Evolutionary conservation across 78 protist species (phyloP).

Genomic region (Dictyostelium firmibasis): DNA sequence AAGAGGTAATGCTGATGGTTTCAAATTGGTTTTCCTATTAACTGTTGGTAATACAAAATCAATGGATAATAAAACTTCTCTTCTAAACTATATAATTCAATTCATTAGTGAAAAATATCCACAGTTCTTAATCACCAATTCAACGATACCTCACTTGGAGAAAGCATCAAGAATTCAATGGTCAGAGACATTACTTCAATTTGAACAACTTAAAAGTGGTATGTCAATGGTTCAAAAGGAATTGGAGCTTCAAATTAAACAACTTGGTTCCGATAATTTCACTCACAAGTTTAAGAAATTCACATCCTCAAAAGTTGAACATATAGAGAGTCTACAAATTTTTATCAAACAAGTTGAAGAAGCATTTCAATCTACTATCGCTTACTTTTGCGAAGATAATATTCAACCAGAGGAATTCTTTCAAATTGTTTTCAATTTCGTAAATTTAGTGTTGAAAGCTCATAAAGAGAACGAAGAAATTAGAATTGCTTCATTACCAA

Average conservation of each 20-base stretch:
- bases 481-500: neutral
- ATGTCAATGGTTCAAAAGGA: constrained; percentile 40
- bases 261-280: constrained; percentile 42
- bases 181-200: constrained; percentile 20
- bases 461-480: constrained; percentile 36
- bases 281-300: constrained; percentile 3
- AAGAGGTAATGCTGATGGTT: constrained; percentile 63
- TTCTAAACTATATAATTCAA: neutral
- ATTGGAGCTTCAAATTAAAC: constrained; percentile 28
- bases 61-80: constrained; percentile 45
- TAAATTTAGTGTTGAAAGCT: neutral
- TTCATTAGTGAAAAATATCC: constrained; percentile 32
- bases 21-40: constrained; percentile 15
- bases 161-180: constrained; percentile 36
- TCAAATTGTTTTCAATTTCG: neutral
- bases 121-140: neutral
- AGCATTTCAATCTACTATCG: neutral
- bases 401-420: constrained; percentile 68
- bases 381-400: constrained; percentile 34
- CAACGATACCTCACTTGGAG: constrained; percentile 11
- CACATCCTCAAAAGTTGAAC: neutral
- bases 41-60: constrained; percentile 47
- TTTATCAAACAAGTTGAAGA: constrained; percentile 54
- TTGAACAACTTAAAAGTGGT: constrained; percentile 1
- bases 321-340: neutral